Conservation (phyloP, 2,329 filamentous ascomycete species). For the Xylaria hypoxylon region DNA sequence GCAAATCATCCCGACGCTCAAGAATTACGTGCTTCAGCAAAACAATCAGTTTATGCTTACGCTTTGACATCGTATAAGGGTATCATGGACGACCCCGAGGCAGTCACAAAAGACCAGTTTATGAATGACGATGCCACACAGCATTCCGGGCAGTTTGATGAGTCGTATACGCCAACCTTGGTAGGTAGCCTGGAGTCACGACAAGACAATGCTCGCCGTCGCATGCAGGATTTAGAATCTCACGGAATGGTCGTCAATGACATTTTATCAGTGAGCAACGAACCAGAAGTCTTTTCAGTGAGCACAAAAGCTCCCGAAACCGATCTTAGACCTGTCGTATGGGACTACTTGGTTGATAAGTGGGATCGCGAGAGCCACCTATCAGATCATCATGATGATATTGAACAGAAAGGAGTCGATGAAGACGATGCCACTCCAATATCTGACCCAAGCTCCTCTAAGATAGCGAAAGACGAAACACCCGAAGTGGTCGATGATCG, state of each 20-base stretch:
- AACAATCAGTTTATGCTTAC: not conserved
- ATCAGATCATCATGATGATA: not conserved
- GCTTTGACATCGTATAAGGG: constrained; percentile 14
- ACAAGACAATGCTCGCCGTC: constrained; percentile 16
- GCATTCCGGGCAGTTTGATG: not conserved
- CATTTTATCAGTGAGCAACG: too few species aligned
- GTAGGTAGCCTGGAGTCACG: constrained; percentile 12
- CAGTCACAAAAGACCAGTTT: not conserved
- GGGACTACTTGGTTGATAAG: constrained; percentile 6
- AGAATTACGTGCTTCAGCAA: not conserved
- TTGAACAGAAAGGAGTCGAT: not conserved
- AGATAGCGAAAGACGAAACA: not conserved
- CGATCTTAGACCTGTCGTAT: constrained; percentile 2
- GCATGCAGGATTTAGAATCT: constrained; percentile 13
- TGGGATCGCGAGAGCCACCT: not conserved
- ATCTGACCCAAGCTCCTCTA: not conserved
- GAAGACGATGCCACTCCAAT: not conserved
- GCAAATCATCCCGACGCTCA: not conserved
- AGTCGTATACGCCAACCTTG: constrained; percentile 7
- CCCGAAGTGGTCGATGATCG: not conserved
- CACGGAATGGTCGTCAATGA: constrained; percentile 28
- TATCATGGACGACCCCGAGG: not conserved
- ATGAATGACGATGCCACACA: not conserved
- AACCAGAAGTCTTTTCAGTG: not conserved
- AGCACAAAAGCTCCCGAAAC: not conserved